These are phyloP conservation scores for Fusarium napiforme DNA, from an alignment of 2,329 filamentous ascomycete genomes.

Conservation along the genomic window DNA sequence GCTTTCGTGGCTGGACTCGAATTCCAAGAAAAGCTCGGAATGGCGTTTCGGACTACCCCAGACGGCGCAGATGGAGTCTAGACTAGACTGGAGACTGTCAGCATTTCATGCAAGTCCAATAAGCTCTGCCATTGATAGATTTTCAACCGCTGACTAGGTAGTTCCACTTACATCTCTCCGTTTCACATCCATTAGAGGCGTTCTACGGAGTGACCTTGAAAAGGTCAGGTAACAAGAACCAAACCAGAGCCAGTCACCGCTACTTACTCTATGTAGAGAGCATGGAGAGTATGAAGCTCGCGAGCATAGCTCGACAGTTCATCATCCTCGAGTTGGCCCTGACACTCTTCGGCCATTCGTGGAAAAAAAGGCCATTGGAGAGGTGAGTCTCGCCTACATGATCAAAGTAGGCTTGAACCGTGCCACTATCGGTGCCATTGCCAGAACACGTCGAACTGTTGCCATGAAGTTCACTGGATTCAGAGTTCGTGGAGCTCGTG, in stretches of 20 bases:
- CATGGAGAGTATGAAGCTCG: not conserved
- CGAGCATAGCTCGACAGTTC: not conserved
- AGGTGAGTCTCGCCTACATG: not conserved
- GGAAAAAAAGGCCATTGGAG: not conserved
- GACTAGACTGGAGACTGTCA: not conserved
- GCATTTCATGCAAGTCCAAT: not conserved
- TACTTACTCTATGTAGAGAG: not conserved
- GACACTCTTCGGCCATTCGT: not conserved
- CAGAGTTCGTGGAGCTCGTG: not conserved
- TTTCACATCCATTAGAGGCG: not conserved
- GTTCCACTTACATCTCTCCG: not conserved
- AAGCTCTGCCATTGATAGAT: not conserved
- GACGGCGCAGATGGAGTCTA: not conserved
- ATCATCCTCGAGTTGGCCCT: not conserved
- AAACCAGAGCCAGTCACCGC: not conserved
- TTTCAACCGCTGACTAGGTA: not conserved
- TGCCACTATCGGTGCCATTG: not conserved
- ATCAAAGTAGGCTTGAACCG: not conserved
- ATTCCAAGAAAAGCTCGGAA: not conserved
- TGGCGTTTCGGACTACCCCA: not conserved
- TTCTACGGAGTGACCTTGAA: not conserved
- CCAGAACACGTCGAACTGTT: not conserved
- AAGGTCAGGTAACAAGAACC: not conserved
- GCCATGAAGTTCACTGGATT: not conserved
- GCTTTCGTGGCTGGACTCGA: fast-evolving